Evolutionary conservation across 305 asterid species (phyloP).

Genomic region (Fraxinus nigra): DNA sequence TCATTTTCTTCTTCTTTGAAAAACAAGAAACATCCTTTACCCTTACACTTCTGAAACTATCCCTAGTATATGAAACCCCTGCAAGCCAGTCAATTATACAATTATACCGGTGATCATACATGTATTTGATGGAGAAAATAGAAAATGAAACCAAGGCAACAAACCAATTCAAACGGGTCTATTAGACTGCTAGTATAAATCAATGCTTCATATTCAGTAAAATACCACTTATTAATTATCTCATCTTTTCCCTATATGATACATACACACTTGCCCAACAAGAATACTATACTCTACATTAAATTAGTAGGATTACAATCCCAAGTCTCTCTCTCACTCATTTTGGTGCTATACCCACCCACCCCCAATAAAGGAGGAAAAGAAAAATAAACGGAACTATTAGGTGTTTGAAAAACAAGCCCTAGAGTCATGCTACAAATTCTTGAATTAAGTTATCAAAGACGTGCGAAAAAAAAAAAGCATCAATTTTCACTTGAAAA

Average conservation of each 20-base stretch:
- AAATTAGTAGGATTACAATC: not conserved
- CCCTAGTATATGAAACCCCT: not conserved
- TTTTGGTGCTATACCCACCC: not conserved
- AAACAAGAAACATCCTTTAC: constrained; percentile 7
- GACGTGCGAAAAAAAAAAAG: not conserved
- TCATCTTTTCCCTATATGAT: not conserved
- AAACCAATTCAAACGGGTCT: not conserved
- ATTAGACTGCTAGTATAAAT: not conserved
- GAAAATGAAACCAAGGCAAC: not conserved
- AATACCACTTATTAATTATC: not conserved
- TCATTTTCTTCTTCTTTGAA: constrained; percentile 3
- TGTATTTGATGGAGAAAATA: not conserved
- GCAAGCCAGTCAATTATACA: not conserved
- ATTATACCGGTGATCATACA: not conserved
- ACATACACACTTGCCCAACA: not conserved
- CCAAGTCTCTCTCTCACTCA: not conserved
- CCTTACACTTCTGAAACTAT: not conserved
- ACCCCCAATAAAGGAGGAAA: not conserved
- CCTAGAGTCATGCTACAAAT: not conserved
- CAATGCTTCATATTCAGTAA: not conserved
- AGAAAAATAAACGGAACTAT: not conserved
- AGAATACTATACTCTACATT: not conserved
- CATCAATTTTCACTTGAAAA: not conserved
- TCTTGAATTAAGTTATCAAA: not conserved
- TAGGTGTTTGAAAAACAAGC: not conserved